These are phyloP conservation scores for Aureobasidium leucospermi DNA, from an alignment of 2,329 filamentous ascomycete genomes.

Conservation along the genomic window DNA sequence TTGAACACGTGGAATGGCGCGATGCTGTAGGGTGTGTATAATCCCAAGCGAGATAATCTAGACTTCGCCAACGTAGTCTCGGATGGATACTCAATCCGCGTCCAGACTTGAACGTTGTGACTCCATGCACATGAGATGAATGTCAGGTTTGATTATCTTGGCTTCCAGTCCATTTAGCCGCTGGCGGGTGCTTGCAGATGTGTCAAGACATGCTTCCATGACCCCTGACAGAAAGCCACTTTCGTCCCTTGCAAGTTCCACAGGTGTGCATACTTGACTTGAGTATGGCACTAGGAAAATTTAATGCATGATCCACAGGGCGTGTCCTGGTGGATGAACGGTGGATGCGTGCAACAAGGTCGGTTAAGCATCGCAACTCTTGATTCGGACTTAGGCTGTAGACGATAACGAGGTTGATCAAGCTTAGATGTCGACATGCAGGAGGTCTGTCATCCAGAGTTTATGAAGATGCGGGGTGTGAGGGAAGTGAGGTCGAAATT, in stretches of 20 bases:
- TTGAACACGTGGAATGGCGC: neutral
- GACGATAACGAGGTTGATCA: neutral
- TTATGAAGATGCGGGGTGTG: neutral
- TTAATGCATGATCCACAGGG: neutral
- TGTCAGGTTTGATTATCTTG: too few relatives aligned
- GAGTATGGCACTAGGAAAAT: neutral
- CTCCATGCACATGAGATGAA: neutral
- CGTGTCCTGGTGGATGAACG: neutral
- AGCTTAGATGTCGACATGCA: neutral
- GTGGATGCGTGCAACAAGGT: neutral
- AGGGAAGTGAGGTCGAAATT: neutral
- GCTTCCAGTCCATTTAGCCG: neutral
- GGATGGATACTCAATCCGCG: neutral
- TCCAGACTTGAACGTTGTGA: neutral
- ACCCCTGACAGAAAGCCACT: neutral
- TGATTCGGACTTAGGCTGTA: neutral
- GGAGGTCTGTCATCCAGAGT: neutral
- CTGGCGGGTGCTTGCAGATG: neutral
- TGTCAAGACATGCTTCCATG: neutral
- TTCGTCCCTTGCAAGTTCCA: neutral
- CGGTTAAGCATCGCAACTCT: neutral
- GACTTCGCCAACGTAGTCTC: neutral
- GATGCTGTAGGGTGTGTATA: neutral
- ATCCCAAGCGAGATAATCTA: slow-evolving; percentile 3
- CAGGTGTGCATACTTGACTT: neutral